Evolutionary conservation across 768 basidiomycete genomes (phyloP).

Genomic region (Mycena leptocephala): DNA sequence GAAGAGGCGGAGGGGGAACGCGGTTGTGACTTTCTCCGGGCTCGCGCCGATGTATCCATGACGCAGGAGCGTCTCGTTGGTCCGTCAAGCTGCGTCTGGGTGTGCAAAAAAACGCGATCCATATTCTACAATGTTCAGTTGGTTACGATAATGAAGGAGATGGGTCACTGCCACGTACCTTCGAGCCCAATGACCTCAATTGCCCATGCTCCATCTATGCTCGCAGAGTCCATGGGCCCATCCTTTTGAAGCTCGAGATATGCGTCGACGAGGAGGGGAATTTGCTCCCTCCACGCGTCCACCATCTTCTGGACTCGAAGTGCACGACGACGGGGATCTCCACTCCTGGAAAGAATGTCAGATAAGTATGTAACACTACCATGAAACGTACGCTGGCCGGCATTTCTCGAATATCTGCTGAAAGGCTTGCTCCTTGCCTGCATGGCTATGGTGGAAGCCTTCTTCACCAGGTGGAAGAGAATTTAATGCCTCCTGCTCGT

Average conservation of each 20-base stretch:
- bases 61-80: constrained; percentile 36
- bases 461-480: constrained; percentile 18
- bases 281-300: constrained; percentile 3
- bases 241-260: not conserved
- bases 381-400: not conserved
- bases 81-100: not conserved
- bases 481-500: not conserved
- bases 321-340: not conserved
- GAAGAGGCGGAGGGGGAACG: constrained; percentile 36
- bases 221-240: not conserved
- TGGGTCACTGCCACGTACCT: not conserved
- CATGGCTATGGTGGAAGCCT: constrained; percentile 16
- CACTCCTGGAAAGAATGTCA: not conserved
- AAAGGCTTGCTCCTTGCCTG: constrained; percentile 14
- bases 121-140: not conserved
- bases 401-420: constrained; percentile 18
- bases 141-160: too few species aligned
- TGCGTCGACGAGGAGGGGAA: not conserved
- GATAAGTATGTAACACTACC: not conserved
- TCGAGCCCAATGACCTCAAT: constrained; percentile 3
- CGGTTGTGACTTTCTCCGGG: constrained; percentile 33
- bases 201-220: not conserved
- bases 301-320: not conserved
- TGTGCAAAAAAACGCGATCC: not conserved
- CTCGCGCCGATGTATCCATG: constrained; percentile 42